Conservation (phyloP, 2,329 filamentous ascomycete species). For the Fusarium sp. region DNA sequence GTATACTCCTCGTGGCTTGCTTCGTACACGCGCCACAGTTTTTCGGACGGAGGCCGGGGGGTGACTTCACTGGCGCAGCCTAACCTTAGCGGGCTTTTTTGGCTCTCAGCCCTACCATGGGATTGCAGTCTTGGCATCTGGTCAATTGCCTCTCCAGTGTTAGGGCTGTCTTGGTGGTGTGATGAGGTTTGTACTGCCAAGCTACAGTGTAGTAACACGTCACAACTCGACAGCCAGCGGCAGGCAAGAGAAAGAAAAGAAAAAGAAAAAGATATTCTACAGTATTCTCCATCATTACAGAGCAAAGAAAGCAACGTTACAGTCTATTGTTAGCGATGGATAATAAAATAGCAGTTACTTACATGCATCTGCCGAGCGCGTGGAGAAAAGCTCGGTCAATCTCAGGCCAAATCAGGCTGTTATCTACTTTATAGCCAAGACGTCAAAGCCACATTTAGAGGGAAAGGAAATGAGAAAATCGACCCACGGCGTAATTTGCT, state of each 20-base stretch:
- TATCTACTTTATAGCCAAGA: conserved; percentile 19
- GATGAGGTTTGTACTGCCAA: conserved; percentile 5
- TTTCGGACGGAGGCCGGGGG: conserved; percentile 7
- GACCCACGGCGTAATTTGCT: conserved; percentile 4
- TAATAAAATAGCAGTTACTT: conserved; percentile 12
- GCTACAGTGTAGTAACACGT: background rate
- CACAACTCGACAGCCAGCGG: background rate
- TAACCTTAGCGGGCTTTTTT: conserved; percentile 11
- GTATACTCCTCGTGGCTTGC: conserved; percentile 16
- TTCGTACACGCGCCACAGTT: conserved; percentile 9
- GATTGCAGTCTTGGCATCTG: conserved; percentile 14
- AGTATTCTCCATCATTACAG: background rate
- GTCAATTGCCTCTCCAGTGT: conserved; percentile 20
- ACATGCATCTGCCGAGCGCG: conserved; percentile 29
- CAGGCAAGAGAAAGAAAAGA: background rate
- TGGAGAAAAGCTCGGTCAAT: conserved; percentile 37
- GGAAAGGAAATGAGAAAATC: conserved; percentile 20
- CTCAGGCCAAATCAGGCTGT: conserved; percentile 4
- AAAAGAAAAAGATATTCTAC: background rate
- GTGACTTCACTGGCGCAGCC: background rate
- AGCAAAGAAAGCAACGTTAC: conserved; percentile 13
- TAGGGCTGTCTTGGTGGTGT: conserved; percentile 22
- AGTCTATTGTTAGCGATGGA: conserved; percentile 5
- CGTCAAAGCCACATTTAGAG: conserved; percentile 18
- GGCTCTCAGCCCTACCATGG: conserved; percentile 25